These are phyloP conservation scores for Triticum urartu DNA, from an alignment of 176 grass and related monocot species.

Conservation along the genomic window DNA sequence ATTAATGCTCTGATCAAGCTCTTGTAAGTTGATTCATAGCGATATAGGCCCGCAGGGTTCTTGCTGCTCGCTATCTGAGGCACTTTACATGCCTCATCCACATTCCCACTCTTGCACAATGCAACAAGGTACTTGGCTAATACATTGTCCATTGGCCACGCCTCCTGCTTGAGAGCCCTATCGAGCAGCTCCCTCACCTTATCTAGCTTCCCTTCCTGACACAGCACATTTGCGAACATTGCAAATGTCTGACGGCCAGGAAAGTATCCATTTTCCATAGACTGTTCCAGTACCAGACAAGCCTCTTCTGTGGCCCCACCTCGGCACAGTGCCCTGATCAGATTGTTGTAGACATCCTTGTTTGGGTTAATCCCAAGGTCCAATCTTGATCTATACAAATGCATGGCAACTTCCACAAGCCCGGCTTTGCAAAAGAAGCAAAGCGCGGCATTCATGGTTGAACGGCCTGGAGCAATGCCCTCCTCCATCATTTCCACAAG, in stretches of 20 bases:
- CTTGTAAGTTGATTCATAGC: conserved; percentile 71
- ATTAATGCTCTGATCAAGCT: conserved; percentile 79
- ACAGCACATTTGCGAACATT: conserved; percentile 74
- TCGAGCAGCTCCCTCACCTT: conserved; percentile 68
- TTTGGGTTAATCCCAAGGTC: conserved; percentile 83
- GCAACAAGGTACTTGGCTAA: conserved; percentile 74
- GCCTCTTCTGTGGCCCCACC: conserved; percentile 58
- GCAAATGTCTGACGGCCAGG: conserved; percentile 67
- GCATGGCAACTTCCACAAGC: conserved; percentile 75
- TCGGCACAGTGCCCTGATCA: conserved; percentile 68
- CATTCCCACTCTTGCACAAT: conserved; percentile 72
- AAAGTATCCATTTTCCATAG: conserved; percentile 65
- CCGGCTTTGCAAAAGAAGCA: conserved; percentile 99
- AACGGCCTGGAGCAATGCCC: conserved; percentile 62
- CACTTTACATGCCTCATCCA: conserved; percentile 56
- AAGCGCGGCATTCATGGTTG: conserved; percentile 76
- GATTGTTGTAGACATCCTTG: conserved; percentile 57
- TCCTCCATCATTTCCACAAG: conserved; percentile 96
- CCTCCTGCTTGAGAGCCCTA: conserved; percentile 63
- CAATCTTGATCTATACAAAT: conserved; percentile 66
- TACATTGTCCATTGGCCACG: conserved; percentile 42
- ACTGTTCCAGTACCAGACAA: conserved; percentile 63
- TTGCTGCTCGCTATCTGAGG: conserved; percentile 53
- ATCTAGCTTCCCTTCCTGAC: conserved; percentile 71
- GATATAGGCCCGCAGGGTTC: conserved; percentile 42